Evolutionary conservation across 345 rosid species (phyloP).

Genomic region (Populus pruinosa): DNA sequence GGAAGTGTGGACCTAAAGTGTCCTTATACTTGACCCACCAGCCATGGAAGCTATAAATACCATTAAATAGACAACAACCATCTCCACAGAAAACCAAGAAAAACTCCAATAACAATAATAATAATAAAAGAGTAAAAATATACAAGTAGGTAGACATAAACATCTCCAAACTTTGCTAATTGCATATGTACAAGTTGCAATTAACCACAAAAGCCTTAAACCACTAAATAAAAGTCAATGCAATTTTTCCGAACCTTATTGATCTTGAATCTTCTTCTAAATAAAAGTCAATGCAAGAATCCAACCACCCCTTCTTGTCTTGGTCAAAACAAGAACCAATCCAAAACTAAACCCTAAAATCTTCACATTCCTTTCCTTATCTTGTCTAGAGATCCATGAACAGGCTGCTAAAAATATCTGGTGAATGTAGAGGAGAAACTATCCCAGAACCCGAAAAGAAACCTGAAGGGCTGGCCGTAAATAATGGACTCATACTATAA

Average conservation of each 20-base stretch:
- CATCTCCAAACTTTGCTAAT: neutral
- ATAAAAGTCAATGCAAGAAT: neutral
- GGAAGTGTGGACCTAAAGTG: neutral
- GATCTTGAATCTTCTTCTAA: neutral
- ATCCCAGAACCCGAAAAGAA: slow-evolving; percentile 18
- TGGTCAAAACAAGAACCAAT: neutral
- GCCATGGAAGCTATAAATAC: neutral
- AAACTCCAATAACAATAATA: no score
- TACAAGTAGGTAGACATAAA: neutral
- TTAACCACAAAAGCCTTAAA: neutral
- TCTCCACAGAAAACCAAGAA: no score
- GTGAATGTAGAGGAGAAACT: slow-evolving; percentile 48
- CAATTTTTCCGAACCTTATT: neutral
- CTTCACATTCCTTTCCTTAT: neutral
- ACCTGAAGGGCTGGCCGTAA: slow-evolving; percentile 46
- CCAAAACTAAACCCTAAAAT: neutral
- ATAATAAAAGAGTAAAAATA: no score
- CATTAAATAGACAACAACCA: neutral
- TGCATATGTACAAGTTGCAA: neutral
- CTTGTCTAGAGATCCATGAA: slow-evolving; percentile 41
- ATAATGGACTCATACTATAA: slow-evolving; percentile 41
- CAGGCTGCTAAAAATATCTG: slow-evolving; percentile 45
- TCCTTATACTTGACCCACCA: neutral
- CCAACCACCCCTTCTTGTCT: neutral
- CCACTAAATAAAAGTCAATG: no score